Conservation (phyloP, 352 stramenopile species). For the Phytopythium montanum region DNA sequence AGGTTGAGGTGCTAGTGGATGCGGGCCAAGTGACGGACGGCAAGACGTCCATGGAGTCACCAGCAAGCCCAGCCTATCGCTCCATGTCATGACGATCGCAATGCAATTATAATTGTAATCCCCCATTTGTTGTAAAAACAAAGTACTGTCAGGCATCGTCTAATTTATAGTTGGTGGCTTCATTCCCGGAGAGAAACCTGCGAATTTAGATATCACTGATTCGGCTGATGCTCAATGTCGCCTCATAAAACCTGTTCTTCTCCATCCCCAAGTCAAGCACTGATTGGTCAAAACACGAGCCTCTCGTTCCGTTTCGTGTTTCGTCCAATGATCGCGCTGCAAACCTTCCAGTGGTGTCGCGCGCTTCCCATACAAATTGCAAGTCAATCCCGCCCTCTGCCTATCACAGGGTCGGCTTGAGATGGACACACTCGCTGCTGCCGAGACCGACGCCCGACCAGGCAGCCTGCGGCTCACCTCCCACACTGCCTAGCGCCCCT, state of each 20-base stretch:
- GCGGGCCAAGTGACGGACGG: background rate
- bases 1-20: background rate
- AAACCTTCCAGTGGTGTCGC: background rate
- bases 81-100: background rate
- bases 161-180: no score
- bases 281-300: no score
- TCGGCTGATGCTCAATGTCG: no score
- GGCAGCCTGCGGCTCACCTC: background rate
- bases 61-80: background rate
- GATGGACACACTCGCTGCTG: background rate
- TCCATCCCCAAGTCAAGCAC: no score
- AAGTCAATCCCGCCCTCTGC: background rate
- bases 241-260: no score
- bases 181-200: no score
- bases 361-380: background rate
- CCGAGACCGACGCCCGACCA: background rate
- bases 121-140: no score
- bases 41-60: background rate
- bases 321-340: background rate
- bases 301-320: no score
- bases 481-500: background rate
- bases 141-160: no score
- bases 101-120: no score
- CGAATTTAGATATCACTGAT: no score
- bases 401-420: slow-evolving; percentile 2